phyloP scores from a whole-genome alignment of 1,139 yeast species.

The Kodamaea ohmeri region DNA sequence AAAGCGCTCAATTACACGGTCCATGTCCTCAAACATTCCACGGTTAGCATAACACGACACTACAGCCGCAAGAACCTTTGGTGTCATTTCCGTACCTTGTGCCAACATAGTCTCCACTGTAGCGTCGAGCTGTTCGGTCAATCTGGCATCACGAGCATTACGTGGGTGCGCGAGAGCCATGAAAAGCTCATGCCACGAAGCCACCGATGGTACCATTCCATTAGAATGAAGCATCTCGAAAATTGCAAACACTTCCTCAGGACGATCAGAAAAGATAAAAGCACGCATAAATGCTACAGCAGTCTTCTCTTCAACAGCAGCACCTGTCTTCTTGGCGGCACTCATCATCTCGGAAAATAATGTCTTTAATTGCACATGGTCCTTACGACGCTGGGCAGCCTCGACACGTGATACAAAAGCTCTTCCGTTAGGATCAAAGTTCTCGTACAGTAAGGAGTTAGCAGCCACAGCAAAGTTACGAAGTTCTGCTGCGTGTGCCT shows the following conservation, averaged over 20 bases:
- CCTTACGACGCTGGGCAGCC: slow-evolving; percentile 21
- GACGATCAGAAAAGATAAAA: slow-evolving; percentile 29
- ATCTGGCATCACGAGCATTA: slow-evolving; percentile 10
- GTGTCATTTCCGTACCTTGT: slow-evolving; percentile 24
- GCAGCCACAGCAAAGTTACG: slow-evolving; percentile 16
- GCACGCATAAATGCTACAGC: slow-evolving; percentile 36
- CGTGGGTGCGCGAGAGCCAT: slow-evolving; percentile 37
- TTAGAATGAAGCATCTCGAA: slow-evolving; percentile 33
- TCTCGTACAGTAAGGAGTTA: slow-evolving; percentile 15
- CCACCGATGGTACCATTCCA: slow-evolving; percentile 28
- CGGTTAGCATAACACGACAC: slow-evolving; percentile 39
- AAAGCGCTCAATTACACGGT: slow-evolving; percentile 24
- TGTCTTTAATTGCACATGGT: slow-evolving; percentile 20
- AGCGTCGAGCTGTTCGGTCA: slow-evolving; percentile 25
- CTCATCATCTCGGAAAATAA: slow-evolving; percentile 27
- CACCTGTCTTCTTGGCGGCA: slow-evolving; percentile 24
- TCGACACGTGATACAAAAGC: slow-evolving; percentile 25
- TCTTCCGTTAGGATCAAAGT: slow-evolving; percentile 37
- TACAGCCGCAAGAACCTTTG: slow-evolving; percentile 31
- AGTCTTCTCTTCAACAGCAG: slow-evolving; percentile 30
- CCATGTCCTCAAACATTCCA: slow-evolving; percentile 33
- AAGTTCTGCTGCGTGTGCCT: slow-evolving; percentile 16
- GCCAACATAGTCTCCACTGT: slow-evolving; percentile 30
- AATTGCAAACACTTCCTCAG: slow-evolving; percentile 32
- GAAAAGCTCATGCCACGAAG: slow-evolving; percentile 39